Evolutionary conservation across 2,329 filamentous ascomycete genomes (phyloP).

Genomic region (Fusarium sacchari): DNA sequence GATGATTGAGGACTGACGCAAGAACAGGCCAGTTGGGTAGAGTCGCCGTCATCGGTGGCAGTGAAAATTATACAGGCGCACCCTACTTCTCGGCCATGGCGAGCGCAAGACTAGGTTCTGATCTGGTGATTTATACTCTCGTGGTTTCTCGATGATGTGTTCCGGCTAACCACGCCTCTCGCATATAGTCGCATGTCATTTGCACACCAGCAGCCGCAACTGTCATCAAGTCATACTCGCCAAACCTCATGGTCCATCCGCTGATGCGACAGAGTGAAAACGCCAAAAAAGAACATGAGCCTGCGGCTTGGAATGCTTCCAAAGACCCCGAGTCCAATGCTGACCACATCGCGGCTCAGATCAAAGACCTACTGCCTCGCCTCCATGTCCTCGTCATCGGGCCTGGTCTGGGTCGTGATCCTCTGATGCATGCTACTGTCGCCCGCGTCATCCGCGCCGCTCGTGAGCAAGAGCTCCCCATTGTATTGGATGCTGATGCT

Average conservation of each 20-base stretch:
- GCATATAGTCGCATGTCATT: conserved; percentile 83
- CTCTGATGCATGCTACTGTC: conserved; percentile 88
- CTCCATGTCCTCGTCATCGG: conserved; percentile 94
- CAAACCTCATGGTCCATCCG: conserved; percentile 98
- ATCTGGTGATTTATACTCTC: conserved; percentile 72
- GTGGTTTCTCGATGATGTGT: background rate
- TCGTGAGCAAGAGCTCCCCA: conserved; percentile 74
- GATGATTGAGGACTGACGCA: conserved; percentile 11
- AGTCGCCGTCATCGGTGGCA: conserved; percentile 93
- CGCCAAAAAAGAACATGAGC: conserved; percentile 52
- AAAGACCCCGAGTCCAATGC: conserved; percentile 62
- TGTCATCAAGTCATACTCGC: conserved; percentile 97
- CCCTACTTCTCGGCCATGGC: conserved; percentile 99
- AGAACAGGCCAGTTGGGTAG: conserved; percentile 84
- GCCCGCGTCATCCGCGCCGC: conserved; percentile 82
- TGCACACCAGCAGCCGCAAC: conserved; percentile 88
- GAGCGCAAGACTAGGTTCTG: conserved; percentile 86
- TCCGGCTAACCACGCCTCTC: background rate
- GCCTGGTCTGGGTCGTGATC: conserved; percentile 89
- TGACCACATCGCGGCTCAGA: conserved; percentile 69
- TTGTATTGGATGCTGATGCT: conserved; percentile 93
- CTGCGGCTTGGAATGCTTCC: conserved; percentile 49
- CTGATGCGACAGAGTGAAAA: conserved; percentile 80
- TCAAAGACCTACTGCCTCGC: conserved; percentile 83
- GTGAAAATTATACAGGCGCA: conserved; percentile 94